phyloP scores from a whole-genome alignment of 2,329 filamentous ascomycete genomes.

The Exophiala spinifera region DNA sequence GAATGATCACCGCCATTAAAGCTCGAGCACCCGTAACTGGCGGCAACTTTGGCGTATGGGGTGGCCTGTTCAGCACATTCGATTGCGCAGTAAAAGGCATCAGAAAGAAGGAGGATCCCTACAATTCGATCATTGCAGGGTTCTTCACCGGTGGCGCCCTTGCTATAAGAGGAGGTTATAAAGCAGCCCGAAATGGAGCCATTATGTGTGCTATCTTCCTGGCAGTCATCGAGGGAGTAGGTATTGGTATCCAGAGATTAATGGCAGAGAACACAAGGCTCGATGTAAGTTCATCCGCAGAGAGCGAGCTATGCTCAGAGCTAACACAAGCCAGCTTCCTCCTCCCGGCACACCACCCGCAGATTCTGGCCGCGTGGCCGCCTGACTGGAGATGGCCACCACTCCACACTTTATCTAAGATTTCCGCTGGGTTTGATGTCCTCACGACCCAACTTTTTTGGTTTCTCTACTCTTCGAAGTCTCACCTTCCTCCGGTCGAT shows the following conservation, averaged over 20 bases:
- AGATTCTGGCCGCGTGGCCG: conserved; percentile 27
- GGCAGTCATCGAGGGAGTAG: conserved; percentile 94
- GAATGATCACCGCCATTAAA: conserved; percentile 95
- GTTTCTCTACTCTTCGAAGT: conserved; percentile 24
- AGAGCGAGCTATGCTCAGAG: background rate
- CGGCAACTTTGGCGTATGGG: conserved; percentile 98
- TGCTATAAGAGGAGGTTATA: conserved; percentile 85
- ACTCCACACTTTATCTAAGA: conserved; percentile 27
- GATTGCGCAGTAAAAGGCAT: conserved; percentile 96
- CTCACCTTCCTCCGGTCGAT: conserved; percentile 11
- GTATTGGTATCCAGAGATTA: conserved; percentile 92
- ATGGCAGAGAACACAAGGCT: conserved; percentile 84
- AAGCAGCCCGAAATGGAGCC: conserved; percentile 88
- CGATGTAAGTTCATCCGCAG: conserved; percentile 55
- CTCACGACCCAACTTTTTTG: conserved; percentile 3
- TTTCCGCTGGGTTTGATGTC: conserved; percentile 16
- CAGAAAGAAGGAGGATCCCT: conserved; percentile 94
- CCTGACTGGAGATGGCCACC: conserved; percentile 28
- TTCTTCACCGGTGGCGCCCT: conserved; percentile 94
- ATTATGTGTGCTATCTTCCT: conserved; percentile 94
- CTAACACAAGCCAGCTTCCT: conserved; percentile 27
- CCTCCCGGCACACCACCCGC: conserved; percentile 29
- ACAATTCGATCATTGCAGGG: conserved; percentile 95
- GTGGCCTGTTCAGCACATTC: conserved; percentile 90
- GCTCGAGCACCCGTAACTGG: conserved; percentile 92